Base-by-base conservation (phyloP, 352 stramenopile genomes). In the Phytopythium ostracodes region DNA sequence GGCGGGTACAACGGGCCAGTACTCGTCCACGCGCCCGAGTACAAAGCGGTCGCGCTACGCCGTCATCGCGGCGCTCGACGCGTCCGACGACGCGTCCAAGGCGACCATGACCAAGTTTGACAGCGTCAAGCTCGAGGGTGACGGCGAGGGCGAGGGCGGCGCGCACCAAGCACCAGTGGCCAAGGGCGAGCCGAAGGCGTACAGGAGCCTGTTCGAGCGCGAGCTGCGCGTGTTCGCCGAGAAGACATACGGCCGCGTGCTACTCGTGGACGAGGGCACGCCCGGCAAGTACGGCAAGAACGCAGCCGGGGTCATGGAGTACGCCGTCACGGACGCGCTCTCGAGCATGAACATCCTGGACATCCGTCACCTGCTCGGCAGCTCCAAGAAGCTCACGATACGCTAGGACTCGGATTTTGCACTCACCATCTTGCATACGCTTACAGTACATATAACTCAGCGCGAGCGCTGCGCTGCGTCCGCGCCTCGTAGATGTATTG, bases 161-260 rank as follows among this genome's bases (percentile, higher is more conserved):
- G 20, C 17, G 29, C 4, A 33, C 4, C 29, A 7, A 3, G 29
- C 29, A 33, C 29, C 7, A 8, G 29, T 8, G 29, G 29, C 4
- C 0, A 62, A 71, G 15, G 31, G 64, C 29, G 52, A 50, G n/a
- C 51, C 15, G 38, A 55, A 36, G 2, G 51, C 59, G 2, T 70
- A 67, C 42, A 81, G 66, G 47, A 84, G 77, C 44, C 61, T 87
- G 43, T 87, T 87, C 15, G 71, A 81, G 0, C 76, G 75, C 15
- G 53, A 67, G 14, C 55, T 87, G 25, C 66, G 59, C 1, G 42
- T 85, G 24, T 71, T 71, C 46, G 56, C 60, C 27, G 70, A 84
- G 20, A 69, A 68, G 6, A 71, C 63, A 15, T 68, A 80, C 15
- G 18, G 14, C 14, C 63, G 60, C 2, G 55, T 84, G 6, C 65